Conservation (phyloP, 1,284 basidiomycete genomes). For the Cutaneotrichosporon sp. region DNA sequence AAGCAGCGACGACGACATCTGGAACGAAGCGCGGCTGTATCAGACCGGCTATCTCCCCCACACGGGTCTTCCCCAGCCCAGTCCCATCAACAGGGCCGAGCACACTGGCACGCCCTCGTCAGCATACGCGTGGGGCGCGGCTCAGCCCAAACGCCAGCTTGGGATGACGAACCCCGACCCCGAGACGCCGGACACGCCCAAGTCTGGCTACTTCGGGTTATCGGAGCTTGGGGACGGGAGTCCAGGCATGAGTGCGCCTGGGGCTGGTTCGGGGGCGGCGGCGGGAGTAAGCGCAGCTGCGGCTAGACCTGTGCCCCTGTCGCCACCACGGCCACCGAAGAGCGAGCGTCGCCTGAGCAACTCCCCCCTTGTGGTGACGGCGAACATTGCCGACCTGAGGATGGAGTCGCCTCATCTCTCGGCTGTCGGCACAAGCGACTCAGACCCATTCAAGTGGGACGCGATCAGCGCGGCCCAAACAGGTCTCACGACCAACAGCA, state of each 20-base stretch:
- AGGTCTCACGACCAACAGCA: background rate
- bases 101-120: background rate
- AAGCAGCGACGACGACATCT: background rate
- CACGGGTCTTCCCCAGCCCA: background rate
- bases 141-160: background rate
- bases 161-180: conserved; percentile 9
- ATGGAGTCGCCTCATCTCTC: background rate
- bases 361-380: background rate
- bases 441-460: background rate
- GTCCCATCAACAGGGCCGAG: background rate
- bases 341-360: background rate
- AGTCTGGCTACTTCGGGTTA: background rate
- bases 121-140: background rate
- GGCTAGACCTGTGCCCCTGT: background rate
- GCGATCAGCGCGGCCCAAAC: background rate
- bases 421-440: background rate
- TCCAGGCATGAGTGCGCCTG: background rate
- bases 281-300: no score
- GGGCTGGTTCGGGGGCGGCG: background rate
- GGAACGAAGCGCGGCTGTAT: conserved; percentile 4
- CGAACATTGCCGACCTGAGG: background rate
- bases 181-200: conserved; percentile 1
- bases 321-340: conserved; percentile 1
- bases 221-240: background rate
- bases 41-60: background rate